These are phyloP conservation scores for Clavispora phyllophila DNA, from an alignment of 805 yeast genomes.

Conservation along the genomic window DNA sequence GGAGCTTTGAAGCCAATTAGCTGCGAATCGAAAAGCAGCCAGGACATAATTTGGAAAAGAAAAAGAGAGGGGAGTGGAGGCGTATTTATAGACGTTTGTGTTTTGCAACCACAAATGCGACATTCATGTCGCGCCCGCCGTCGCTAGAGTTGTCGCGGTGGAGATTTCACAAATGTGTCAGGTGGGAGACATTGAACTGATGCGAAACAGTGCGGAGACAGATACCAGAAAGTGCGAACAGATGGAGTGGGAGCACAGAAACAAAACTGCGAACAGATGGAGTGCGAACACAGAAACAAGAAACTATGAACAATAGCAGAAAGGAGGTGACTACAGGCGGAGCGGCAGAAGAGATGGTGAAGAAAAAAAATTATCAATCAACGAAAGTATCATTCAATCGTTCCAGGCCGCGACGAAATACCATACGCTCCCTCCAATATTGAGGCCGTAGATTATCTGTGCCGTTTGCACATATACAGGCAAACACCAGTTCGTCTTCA, in stretches of 20 bases:
- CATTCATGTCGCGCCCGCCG: neutral
- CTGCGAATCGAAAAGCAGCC: conserved; percentile 3
- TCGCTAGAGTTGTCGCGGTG: neutral
- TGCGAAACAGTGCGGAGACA: neutral
- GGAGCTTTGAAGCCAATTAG: conserved; percentile 6
- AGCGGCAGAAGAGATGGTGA: too few species aligned
- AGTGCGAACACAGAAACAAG: too few species aligned
- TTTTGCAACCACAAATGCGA: neutral
- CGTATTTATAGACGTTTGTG: neutral
- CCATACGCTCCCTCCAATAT: too few species aligned
- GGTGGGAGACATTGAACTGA: neutral
- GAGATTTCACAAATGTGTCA: neutral
- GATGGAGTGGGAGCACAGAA: too few species aligned
- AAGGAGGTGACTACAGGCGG: too few species aligned
- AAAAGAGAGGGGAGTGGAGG: neutral
- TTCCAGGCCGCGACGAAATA: too few species aligned
- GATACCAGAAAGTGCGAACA: neutral
- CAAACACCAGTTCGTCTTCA: neutral
- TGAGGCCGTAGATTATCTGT: too few species aligned
- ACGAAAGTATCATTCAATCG: too few species aligned
- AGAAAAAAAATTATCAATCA: too few species aligned
- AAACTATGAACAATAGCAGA: too few species aligned
- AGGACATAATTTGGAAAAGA: neutral
- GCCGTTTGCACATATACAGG: neutral
- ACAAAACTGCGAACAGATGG: too few species aligned